Evolutionary conservation across 2,329 filamentous ascomycete species (phyloP).

Genomic region (Neopestalotiopsis sp.): DNA sequence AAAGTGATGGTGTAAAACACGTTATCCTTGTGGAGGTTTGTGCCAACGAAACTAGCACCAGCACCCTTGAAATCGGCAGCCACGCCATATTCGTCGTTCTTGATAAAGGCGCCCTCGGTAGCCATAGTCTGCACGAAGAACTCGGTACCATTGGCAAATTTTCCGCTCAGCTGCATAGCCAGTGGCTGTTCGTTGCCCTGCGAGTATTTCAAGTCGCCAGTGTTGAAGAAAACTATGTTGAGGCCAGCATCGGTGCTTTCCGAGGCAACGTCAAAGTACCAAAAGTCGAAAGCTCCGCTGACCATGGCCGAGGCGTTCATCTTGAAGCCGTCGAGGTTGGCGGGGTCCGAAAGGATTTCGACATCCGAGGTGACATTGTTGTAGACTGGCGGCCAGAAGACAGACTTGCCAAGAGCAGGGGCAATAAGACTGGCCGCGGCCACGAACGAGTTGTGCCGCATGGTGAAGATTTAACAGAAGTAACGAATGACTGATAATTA

Average conservation of each 20-base stretch:
- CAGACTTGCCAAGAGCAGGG: not conserved
- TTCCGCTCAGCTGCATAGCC: not conserved
- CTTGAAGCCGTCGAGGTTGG: not conserved
- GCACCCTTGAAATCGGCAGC: not conserved
- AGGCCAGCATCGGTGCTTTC: not conserved
- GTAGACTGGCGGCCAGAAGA: not conserved
- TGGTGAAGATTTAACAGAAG: not conserved
- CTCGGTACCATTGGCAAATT: constrained; percentile 3
- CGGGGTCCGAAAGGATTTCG: not conserved
- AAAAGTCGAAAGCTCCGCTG: constrained; percentile 4
- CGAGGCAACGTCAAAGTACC: not conserved
- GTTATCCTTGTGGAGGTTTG: not conserved
- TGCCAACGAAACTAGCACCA: not conserved
- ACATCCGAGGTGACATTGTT: not conserved
- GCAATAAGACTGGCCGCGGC: not conserved
- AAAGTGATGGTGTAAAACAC: constrained; percentile 2
- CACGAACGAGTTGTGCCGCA: not conserved
- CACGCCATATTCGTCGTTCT: not conserved
- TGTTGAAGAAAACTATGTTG: constrained; percentile 14
- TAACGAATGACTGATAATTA: not conserved
- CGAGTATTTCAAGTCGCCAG: not conserved
- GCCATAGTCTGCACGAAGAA: not conserved
- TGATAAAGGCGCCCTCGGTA: not conserved
- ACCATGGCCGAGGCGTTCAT: constrained; percentile 4
- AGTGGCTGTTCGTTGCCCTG: not conserved